A percentile compares a stretch with the other conserved stretches of the same genome.
Conservation (phyloP, 306 rosid species). For the Fragaria nilgerrensis region DNA sequence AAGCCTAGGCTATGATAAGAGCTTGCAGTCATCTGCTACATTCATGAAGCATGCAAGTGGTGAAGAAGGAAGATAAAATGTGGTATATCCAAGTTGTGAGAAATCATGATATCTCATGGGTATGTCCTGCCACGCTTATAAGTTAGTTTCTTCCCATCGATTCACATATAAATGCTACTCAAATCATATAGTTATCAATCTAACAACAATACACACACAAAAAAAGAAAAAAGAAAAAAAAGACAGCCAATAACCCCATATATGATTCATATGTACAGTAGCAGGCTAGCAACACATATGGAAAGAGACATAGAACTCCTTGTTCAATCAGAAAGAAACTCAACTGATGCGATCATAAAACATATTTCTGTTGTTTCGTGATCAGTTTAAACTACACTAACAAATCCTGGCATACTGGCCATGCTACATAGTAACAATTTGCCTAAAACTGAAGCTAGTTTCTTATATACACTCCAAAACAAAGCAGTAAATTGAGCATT, state of each 20-base stretch:
- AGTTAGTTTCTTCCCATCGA: too few species aligned
- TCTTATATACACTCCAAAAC: slow-evolving; percentile 32
- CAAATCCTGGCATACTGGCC: slow-evolving; percentile 6
- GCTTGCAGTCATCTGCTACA: too few species aligned
- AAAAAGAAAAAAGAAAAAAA: too few species aligned
- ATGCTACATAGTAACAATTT: not conserved
- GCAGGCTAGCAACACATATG: not conserved
- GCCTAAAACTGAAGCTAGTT: slow-evolving; percentile 13
- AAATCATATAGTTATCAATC: not conserved
- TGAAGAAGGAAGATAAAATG: not conserved
- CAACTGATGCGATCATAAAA: slow-evolving; percentile 5
- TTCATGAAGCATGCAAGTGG: too few species aligned
- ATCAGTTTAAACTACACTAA: slow-evolving; percentile 1
- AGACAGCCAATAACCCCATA: not conserved
- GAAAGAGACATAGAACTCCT: not conserved
- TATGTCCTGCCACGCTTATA: too few species aligned
- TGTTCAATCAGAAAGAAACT: not conserved
- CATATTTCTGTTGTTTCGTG: not conserved
- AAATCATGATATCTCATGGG: too few species aligned
- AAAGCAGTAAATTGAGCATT: slow-evolving; percentile 22
- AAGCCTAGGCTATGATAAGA: not conserved
- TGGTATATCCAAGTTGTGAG: too few species aligned
- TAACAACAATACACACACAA: not conserved
- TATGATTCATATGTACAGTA: not conserved
- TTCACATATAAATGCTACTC: not conserved